phyloP scores from a whole-genome alignment of 2,329 filamentous ascomycete species.

The Phialocephala subalpina region DNA sequence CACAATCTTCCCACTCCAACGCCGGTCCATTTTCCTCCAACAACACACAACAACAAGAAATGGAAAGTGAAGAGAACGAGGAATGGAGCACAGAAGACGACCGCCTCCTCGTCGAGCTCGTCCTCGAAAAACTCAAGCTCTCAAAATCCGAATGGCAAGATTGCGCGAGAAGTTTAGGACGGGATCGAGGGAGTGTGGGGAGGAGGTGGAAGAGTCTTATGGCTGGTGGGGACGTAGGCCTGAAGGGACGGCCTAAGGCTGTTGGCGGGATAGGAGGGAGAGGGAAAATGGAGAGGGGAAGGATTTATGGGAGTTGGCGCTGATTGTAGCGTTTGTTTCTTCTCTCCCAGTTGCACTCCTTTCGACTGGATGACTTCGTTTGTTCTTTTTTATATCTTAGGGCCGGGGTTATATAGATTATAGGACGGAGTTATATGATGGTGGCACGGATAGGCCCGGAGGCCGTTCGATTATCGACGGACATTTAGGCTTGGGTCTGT shows the following conservation, averaged over 20 bases:
- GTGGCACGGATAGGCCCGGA: background rate
- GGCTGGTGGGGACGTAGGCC: conserved; percentile 63
- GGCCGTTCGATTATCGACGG: background rate
- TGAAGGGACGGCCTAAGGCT: conserved; percentile 50
- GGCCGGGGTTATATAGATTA: background rate
- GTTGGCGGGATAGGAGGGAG: conserved; percentile 60
- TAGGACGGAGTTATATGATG: background rate
- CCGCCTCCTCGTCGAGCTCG: conserved; percentile 70
- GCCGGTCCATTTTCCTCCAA: background rate
- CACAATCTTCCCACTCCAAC: background rate
- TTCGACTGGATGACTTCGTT: background rate
- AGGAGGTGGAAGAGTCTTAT: conserved; percentile 71
- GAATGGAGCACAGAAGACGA: conserved; percentile 71
- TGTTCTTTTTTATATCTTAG: background rate
- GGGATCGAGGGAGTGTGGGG: conserved; percentile 63
- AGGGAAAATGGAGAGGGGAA: conserved; percentile 48
- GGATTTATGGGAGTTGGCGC: conserved; percentile 65
- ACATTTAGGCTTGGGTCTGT: background rate
- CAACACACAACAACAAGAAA: background rate
- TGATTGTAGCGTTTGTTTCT: conserved; percentile 40
- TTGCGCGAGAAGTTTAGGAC: conserved; percentile 69
- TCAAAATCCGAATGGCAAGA: conserved; percentile 73
- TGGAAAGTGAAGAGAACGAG: conserved; percentile 39
- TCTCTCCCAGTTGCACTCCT: conserved; percentile 8
- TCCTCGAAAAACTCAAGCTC: conserved; percentile 71